Evolutionary conservation across 768 basidiomycete genomes (phyloP).

Genomic region (Leccinum barrowsii): DNA sequence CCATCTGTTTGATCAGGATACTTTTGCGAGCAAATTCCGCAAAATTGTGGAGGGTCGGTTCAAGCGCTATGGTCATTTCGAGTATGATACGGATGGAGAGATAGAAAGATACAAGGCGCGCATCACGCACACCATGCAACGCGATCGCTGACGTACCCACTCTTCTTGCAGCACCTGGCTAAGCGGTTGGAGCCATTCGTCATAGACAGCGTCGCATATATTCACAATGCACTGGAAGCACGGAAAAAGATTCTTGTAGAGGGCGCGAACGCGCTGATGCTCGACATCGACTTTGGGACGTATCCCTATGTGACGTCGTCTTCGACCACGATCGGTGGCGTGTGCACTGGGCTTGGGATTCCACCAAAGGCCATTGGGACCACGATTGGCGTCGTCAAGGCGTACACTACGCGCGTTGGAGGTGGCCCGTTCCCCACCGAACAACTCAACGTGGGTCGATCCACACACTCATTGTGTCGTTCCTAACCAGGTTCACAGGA

Average conservation of each 20-base stretch:
- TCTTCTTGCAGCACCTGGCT: slow-evolving; percentile 61
- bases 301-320: slow-evolving; percentile 98
- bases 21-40: slow-evolving; percentile 89
- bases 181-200: slow-evolving; percentile 84
- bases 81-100: slow-evolving; percentile 97
- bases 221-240: slow-evolving; percentile 73
- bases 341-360: slow-evolving; percentile 96
- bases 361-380: slow-evolving; percentile 87
- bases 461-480: neutral
- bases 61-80: slow-evolving; percentile 97
- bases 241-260: slow-evolving; percentile 88
- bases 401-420: slow-evolving; percentile 98
- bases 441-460: slow-evolving; percentile 71
- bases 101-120: slow-evolving; percentile 86
- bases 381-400: slow-evolving; percentile 92
- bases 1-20: slow-evolving; percentile 85
- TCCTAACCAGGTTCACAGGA: slow-evolving; percentile 43
- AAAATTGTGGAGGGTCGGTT: slow-evolving; percentile 94
- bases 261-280: slow-evolving; percentile 98
- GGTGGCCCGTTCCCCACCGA: slow-evolving; percentile 98
- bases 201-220: slow-evolving; percentile 79
- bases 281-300: slow-evolving; percentile 96
- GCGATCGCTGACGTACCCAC: neutral
- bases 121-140: neutral
- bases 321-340: slow-evolving; percentile 89